Base-by-base conservation (phyloP, 768 basidiomycete genomes). In the Tephrocybe rancida region DNA sequence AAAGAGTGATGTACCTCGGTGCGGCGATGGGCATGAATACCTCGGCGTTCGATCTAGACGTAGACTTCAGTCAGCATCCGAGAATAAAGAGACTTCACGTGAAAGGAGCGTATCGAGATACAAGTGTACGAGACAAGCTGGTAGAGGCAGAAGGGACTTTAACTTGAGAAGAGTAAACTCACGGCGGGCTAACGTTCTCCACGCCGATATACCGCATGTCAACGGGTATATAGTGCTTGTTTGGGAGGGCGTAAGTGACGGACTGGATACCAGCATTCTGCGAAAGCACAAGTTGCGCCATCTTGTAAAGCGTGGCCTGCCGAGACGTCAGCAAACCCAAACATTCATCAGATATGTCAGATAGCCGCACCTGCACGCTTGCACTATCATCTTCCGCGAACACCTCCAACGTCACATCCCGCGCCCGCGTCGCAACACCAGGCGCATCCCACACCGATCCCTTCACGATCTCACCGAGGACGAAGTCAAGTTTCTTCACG, bases 181-280 rank as follows among this genome's bases (percentile, higher is more conserved):
- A 55, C 29, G 46, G 46, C 38, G 86, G 85, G 2, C 82, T 83
- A 34, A 80, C 58, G 64, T 92, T 92, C 60, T 90, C 88, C 8
- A 88, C 65, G 2, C 82, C 84, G 39, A 88, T 71, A 55, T 90
- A 91, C 48, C 70, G 70, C 85, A 93, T 88, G 67, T 91, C 84
- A 43, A 95, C 91, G 0, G 91, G 90, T 60, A 97, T 82, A 68
- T 96, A 98, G 66, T 97, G 95, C 72, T 95, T 92, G 77, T 98
- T 98, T 1, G 96, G 95, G 2, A 97, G 78, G 38, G 73, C 69
- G 70, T 96, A 97, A 13, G 79, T 77, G 27, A 91, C 87, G 2
- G 69, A 70, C 38, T 77, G 65, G 11, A 97, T 76, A 2, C 73
- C 73, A 2, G 69, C 67, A 62, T 92, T 88, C 67, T 89, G 84